phyloP scores from a whole-genome alignment of 2,329 filamentous ascomycete genomes.

The Penicillium sp. region DNA sequence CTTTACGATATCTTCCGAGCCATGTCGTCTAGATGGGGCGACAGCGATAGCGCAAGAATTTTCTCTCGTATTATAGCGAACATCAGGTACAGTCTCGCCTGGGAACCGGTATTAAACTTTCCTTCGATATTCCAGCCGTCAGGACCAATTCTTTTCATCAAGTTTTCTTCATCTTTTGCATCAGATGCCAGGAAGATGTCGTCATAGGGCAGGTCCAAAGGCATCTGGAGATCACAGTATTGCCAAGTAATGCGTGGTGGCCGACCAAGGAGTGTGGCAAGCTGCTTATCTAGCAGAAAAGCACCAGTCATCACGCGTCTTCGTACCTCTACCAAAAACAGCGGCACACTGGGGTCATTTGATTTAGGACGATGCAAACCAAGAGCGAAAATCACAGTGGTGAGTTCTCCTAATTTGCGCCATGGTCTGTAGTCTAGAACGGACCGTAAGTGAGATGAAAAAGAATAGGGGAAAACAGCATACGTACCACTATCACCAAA shows the following conservation, averaged over 20 bases:
- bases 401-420: constrained; percentile 43
- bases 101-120: background rate
- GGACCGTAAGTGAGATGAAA: background rate
- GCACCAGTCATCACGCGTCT: constrained; percentile 32
- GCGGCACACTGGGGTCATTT: constrained; percentile 18
- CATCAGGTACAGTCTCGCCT: background rate
- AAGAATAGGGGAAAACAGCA: background rate
- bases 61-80: constrained; percentile 8
- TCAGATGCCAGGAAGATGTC: background rate
- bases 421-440: constrained; percentile 41
- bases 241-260: constrained; percentile 38
- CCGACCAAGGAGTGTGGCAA: constrained; percentile 42
- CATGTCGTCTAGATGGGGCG: constrained; percentile 1
- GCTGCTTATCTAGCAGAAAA: constrained; percentile 41
- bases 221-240: constrained; percentile 32
- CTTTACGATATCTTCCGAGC: background rate
- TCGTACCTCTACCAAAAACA: constrained; percentile 33
- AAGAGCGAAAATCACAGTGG: constrained; percentile 41
- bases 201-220: constrained; percentile 15
- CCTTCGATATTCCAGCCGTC: constrained; percentile 10
- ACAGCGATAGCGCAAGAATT: constrained; percentile 7
- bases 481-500: background rate
- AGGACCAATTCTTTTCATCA: background rate
- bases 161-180: background rate
- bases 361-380: constrained; percentile 39